Conservation (phyloP, 306 rosid genomes). For the Betula pendula region DNA sequence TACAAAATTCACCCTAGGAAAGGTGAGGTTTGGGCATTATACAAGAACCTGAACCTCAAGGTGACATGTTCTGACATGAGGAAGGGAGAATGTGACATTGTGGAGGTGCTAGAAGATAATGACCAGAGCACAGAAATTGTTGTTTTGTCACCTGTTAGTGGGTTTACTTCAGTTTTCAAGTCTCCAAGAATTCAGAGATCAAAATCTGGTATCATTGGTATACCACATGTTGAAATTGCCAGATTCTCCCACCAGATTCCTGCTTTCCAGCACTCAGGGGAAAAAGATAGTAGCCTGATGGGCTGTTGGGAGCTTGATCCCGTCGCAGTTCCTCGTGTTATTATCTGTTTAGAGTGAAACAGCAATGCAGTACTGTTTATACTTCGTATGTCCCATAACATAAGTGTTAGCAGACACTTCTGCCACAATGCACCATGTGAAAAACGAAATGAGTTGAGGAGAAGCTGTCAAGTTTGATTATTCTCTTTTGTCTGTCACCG, state of each 20-base stretch:
- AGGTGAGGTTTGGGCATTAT: constrained; percentile 71
- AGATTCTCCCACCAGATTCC: constrained; percentile 69
- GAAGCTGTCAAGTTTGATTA: not conserved
- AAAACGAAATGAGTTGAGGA: not conserved
- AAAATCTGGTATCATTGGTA: constrained; percentile 36
- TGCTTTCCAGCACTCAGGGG: constrained; percentile 45
- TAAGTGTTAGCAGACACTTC: constrained; percentile 8
- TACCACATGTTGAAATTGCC: constrained; percentile 33
- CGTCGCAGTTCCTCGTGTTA: constrained; percentile 40
- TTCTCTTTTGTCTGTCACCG: not conserved
- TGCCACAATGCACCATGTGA: not conserved
- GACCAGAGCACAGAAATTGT: constrained; percentile 37
- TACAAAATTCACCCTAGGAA: constrained; percentile 57
- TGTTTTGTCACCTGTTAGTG: constrained; percentile 30
- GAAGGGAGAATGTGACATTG: constrained; percentile 49
- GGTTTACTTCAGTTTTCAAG: constrained; percentile 44
- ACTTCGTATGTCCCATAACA: constrained; percentile 2
- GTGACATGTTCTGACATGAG: constrained; percentile 23
- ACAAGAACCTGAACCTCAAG: constrained; percentile 43
- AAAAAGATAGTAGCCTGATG: constrained; percentile 35
- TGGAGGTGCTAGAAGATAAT: constrained; percentile 53
- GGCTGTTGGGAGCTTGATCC: constrained; percentile 79
- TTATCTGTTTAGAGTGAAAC: constrained; percentile 28
- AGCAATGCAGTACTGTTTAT: constrained; percentile 7
- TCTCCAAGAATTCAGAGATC: constrained; percentile 60